phyloP scores from a whole-genome alignment of 805 yeast species.

The Wickerhamia fluorescens region DNA sequence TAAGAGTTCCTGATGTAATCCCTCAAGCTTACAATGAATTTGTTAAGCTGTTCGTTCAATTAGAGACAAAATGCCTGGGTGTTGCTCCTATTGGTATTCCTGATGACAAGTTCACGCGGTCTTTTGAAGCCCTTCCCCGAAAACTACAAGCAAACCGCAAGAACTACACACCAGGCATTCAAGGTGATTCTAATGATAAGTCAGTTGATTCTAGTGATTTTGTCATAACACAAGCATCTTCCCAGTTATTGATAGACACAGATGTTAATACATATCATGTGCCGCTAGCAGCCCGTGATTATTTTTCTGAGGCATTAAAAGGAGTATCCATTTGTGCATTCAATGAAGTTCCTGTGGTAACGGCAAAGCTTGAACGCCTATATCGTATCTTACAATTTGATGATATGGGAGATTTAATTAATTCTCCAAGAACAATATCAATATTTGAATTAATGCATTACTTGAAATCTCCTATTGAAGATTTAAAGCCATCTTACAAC shows the following conservation, averaged over 20 bases:
- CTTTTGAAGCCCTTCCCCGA: constrained; percentile 13
- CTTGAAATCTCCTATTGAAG: background rate
- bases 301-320: constrained; percentile 29
- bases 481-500: background rate
- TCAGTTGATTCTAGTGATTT: constrained; percentile 11
- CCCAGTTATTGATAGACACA: constrained; percentile 26
- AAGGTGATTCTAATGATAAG: constrained; percentile 1
- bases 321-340: constrained; percentile 35
- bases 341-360: constrained; percentile 29
- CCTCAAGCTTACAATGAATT: constrained; percentile 25
- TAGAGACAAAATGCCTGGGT: constrained; percentile 24
- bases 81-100: constrained; percentile 34
- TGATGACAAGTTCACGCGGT: constrained; percentile 22
- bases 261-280: constrained; percentile 31
- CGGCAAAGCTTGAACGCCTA: constrained; percentile 37
- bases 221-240: constrained; percentile 27
- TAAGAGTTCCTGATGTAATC: constrained; percentile 50
- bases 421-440: constrained; percentile 25
- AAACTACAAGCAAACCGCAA: constrained; percentile 9
- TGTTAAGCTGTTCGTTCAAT: constrained; percentile 16
- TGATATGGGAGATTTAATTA: constrained; percentile 21
- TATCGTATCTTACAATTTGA: constrained; percentile 41
- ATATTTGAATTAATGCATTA: constrained; percentile 26
- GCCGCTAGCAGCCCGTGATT: constrained; percentile 26
- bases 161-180: constrained; percentile 4